phyloP scores from a whole-genome alignment of 1,284 basidiomycete species.

The Cryptococcus jaspeensis region DNA sequence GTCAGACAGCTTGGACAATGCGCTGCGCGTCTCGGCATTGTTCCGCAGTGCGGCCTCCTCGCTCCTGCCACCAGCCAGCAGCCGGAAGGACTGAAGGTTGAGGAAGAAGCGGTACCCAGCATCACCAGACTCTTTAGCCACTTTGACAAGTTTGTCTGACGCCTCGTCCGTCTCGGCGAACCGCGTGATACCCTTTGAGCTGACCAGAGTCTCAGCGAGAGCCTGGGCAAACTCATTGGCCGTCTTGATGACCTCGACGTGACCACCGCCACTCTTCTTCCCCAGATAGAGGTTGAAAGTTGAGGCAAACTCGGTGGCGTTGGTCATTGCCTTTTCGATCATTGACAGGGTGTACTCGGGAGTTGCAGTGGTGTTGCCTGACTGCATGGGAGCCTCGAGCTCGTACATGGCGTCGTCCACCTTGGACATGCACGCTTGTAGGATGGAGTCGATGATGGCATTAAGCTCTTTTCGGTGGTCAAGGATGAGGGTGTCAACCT shows the following conservation, averaged over 20 bases:
- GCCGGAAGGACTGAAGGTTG: slow-evolving; percentile 92
- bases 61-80: slow-evolving; percentile 71
- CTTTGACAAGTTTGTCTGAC: slow-evolving; percentile 78
- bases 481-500: slow-evolving; percentile 94
- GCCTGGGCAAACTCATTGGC: slow-evolving; percentile 96
- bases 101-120: slow-evolving; percentile 88
- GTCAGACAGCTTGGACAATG: slow-evolving; percentile 81
- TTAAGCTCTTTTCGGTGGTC: slow-evolving; percentile 98
- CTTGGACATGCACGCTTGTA: slow-evolving; percentile 95
- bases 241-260: slow-evolving; percentile 97
- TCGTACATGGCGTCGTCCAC: slow-evolving; percentile 97
- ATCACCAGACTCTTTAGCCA: slow-evolving; percentile 86
- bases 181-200: slow-evolving; percentile 93
- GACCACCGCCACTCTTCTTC: slow-evolving; percentile 77
- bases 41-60: slow-evolving; percentile 87
- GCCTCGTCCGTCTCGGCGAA: slow-evolving; percentile 87
- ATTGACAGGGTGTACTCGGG: slow-evolving; percentile 97
- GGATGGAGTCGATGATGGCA: slow-evolving; percentile 96
- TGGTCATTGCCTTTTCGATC: slow-evolving; percentile 94
- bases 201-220: slow-evolving; percentile 84
- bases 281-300: slow-evolving; percentile 89
- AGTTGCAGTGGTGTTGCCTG: slow-evolving; percentile 92
- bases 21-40: slow-evolving; percentile 77
- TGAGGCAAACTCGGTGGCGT: slow-evolving; percentile 92
- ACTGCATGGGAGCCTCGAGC: slow-evolving; percentile 89